Conservation (phyloP, 1,284 basidiomycete genomes). For the Lentinus polychrous region DNA sequence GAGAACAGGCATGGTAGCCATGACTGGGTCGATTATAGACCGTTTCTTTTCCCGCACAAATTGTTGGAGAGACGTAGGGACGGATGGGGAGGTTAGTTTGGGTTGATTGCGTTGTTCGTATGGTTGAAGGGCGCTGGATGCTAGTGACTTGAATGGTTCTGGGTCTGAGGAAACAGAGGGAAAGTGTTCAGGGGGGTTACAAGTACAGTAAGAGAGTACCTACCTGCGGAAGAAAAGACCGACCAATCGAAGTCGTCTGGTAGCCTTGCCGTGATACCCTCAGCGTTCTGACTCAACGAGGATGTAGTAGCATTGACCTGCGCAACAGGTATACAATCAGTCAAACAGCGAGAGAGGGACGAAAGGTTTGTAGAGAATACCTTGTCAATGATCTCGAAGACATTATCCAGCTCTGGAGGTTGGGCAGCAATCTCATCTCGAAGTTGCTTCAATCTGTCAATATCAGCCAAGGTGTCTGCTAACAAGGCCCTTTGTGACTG, state of each 20-base stretch:
- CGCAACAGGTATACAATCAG: slow-evolving; percentile 7
- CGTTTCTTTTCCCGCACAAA: slow-evolving; percentile 48
- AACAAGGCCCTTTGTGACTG: slow-evolving; percentile 51
- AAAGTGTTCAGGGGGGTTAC: slow-evolving; percentile 1
- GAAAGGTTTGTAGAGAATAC: slow-evolving; percentile 23
- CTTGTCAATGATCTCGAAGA: slow-evolving; percentile 25
- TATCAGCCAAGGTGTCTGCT: slow-evolving; percentile 51
- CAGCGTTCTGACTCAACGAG: slow-evolving; percentile 35
- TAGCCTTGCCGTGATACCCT: slow-evolving; percentile 28
- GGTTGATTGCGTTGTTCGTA: slow-evolving; percentile 33
- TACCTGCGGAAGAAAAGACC: slow-evolving; percentile 41
- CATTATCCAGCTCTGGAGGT: slow-evolving; percentile 24
- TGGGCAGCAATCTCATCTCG: slow-evolving; percentile 28
- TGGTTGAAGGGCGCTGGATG: slow-evolving; percentile 28
- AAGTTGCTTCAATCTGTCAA: slow-evolving; percentile 43
- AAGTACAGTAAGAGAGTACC: slow-evolving; percentile 10
- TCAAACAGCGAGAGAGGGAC: no score
- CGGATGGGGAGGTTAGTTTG: slow-evolving; percentile 32
- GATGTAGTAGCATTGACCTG: slow-evolving; percentile 15
- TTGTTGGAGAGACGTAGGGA: slow-evolving; percentile 53
- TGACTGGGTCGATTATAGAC: slow-evolving; percentile 54
- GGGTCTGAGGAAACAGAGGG: slow-evolving; percentile 32
- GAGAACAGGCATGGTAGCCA: slow-evolving; percentile 32
- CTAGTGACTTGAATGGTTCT: slow-evolving; percentile 38
- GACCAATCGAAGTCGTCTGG: slow-evolving; percentile 47